Conservation (phyloP, 2,329 filamentous ascomycete species). For the Coniella vitis region DNA sequence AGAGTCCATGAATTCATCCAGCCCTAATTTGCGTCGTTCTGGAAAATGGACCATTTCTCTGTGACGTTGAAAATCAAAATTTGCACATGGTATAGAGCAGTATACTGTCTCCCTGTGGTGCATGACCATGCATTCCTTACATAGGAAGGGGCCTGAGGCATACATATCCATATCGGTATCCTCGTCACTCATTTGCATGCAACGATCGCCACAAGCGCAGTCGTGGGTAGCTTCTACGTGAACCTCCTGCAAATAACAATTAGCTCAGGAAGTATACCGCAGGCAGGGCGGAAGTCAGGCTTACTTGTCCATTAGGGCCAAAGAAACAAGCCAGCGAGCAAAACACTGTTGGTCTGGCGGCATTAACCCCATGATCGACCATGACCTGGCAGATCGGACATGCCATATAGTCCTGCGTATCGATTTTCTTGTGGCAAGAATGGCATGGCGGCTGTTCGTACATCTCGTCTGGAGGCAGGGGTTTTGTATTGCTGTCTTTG, state of each 20-base stretch:
- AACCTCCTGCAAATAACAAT: conserved; percentile 14
- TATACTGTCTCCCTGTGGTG: conserved; percentile 24
- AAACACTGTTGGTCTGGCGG: conserved; percentile 20
- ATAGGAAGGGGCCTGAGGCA: conserved; percentile 20
- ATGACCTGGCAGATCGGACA: conserved; percentile 24
- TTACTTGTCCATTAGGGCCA: neutral
- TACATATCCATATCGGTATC: conserved; percentile 18
- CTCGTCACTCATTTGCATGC: conserved; percentile 20
- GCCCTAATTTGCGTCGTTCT: conserved; percentile 15
- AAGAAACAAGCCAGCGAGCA: conserved; percentile 22
- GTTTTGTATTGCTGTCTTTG: conserved; percentile 9
- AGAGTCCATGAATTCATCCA: conserved; percentile 15
- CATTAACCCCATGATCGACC: conserved; percentile 16
- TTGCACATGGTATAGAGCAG: conserved; percentile 27
- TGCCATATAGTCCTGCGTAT: conserved; percentile 19
- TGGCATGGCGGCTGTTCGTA: conserved; percentile 23
- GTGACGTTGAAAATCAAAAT: conserved; percentile 25
- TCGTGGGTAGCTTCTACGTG: conserved; percentile 21
- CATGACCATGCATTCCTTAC: conserved; percentile 26
- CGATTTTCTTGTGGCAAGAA: conserved; percentile 19
- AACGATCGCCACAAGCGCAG: conserved; percentile 21
- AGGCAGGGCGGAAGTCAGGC: neutral
- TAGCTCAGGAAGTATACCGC: conserved; percentile 1
- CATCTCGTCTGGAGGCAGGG: conserved; percentile 18
- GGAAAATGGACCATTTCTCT: conserved; percentile 26